Evolutionary conservation across 352 stramenopile species (phyloP).

Genomic region (Globisporangium lucens): DNA sequence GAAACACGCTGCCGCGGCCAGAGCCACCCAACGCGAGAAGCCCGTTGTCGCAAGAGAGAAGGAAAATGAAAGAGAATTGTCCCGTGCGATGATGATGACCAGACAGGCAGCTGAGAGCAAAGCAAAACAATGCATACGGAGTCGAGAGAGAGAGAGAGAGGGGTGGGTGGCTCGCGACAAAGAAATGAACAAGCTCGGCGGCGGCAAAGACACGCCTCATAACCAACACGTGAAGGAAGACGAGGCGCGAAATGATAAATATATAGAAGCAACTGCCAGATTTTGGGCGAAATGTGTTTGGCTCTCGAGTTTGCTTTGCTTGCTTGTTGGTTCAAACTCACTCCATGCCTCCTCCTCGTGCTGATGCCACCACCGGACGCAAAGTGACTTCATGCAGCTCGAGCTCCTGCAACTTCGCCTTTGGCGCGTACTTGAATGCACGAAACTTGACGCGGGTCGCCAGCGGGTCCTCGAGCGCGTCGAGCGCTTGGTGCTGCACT

Average conservation of each 20-base stretch:
- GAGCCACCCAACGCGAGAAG: neutral
- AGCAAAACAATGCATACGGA: neutral
- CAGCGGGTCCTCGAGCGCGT: conserved; percentile 37
- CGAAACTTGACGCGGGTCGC: conserved; percentile 56
- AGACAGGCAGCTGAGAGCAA: neutral
- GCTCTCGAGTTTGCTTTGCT: neutral
- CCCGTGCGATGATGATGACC: neutral
- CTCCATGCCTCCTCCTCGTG: neutral
- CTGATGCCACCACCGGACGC: neutral
- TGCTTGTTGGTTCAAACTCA: conserved; percentile 3
- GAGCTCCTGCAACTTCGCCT: conserved; percentile 23
- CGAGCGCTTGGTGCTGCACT: conserved; percentile 44
- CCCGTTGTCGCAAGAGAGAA: neutral
- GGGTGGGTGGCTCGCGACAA: neutral
- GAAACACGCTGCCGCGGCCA: neutral
- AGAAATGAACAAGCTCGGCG: neutral
- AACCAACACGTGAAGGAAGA: neutral
- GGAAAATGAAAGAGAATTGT: neutral
- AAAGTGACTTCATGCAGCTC: neutral
- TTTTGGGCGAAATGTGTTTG: neutral
- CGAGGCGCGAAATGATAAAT: neutral
- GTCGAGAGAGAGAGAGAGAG: neutral
- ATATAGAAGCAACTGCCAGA: neutral
- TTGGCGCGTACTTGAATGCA: conserved; percentile 52
- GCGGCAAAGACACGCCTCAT: neutral